phyloP scores from a whole-genome alignment of 2,329 filamentous ascomycete species.

The Fusarium setosum region DNA sequence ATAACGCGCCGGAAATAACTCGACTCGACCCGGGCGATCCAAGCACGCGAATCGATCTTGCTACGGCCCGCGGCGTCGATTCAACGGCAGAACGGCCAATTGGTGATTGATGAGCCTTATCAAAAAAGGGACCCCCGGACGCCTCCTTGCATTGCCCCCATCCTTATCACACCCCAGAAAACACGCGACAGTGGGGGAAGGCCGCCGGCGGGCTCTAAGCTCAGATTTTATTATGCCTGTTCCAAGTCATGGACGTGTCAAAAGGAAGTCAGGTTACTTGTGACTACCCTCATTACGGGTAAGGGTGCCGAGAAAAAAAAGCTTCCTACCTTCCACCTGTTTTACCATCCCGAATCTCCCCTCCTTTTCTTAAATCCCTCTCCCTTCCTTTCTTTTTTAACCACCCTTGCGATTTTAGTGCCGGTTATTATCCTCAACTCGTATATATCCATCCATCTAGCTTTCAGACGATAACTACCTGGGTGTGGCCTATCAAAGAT shows the following conservation, averaged over 20 bases:
- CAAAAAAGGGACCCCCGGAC: background rate
- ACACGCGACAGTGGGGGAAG: conserved; percentile 8
- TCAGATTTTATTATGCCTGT: conserved; percentile 9
- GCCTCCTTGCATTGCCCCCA: background rate
- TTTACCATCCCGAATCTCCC: background rate
- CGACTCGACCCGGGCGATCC: background rate
- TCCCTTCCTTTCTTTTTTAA: conserved; percentile 3
- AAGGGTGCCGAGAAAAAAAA: conserved; percentile 22
- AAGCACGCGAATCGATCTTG: no score
- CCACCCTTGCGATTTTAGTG: background rate
- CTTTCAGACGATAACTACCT: no score
- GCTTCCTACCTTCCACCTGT: no score
- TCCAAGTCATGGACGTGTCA: conserved; percentile 19
- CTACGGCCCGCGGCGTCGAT: no score
- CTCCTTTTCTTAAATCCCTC: background rate
- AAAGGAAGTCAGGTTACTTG: conserved; percentile 25
- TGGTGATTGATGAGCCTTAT: conserved; percentile 11
- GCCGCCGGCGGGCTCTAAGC: background rate
- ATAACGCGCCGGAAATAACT: background rate
- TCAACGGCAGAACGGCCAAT: no score
- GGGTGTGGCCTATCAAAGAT: conserved; percentile 46
- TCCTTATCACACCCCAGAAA: conserved; percentile 7
- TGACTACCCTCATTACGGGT: conserved; percentile 30
- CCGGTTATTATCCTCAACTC: no score
- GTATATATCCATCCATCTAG: no score